Evolutionary conservation across 495 filamentous ascomycete genomes (phyloP), one percentile per base, ranked within the genome.

Genomic region (Evernia prunastri): DNA sequence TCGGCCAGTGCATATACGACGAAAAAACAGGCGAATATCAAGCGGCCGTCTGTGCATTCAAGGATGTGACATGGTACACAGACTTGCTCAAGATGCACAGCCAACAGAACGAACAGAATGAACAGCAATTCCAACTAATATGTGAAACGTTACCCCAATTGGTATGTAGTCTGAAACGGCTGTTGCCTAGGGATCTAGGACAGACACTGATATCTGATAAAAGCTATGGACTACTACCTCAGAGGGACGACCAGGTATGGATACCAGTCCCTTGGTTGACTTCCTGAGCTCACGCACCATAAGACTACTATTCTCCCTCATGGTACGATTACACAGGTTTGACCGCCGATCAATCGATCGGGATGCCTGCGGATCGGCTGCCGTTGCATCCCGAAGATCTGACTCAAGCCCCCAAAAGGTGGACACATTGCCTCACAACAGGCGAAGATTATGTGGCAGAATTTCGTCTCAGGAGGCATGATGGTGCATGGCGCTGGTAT

Each of bases 241-340:
- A 4, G 78, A 84, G 15, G 87, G 87, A 2, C 60, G 71, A 15
- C 11, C 29, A 56, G 58, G 43, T 61, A 12, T 56, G 57, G 58
- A 51, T 20, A 8, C 4, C 54, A 27, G 29, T 6, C 23, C 23
- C 42, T 35, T 29, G 0, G 6, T 15, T 29, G 25, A 51, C 27
- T 25, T 36, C 27, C 37, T 17, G 39, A 17, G 37, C 23, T 61
- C 13, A 58, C 63, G 40, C 17, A 0, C 31, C 39, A 42, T 27
- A 35, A 64, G 87, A 90, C 67, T 90, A 86, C 73, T 90, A 82
- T 68, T 86, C 84, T 31, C 78, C 80, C 45, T 73, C 84, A 31
- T 90, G 87, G 86, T 89, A 88, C 61, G 80, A 82, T 56, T 90
- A 87, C 68, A 91, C 88, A 1, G 87, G 88, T 3, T 69, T 88